Evolutionary conservation across 192 early-diverging fungal species (phyloP), one percentile per base, ranked within the genome.

Genomic region (Martensiomyces pterosporus): DNA sequence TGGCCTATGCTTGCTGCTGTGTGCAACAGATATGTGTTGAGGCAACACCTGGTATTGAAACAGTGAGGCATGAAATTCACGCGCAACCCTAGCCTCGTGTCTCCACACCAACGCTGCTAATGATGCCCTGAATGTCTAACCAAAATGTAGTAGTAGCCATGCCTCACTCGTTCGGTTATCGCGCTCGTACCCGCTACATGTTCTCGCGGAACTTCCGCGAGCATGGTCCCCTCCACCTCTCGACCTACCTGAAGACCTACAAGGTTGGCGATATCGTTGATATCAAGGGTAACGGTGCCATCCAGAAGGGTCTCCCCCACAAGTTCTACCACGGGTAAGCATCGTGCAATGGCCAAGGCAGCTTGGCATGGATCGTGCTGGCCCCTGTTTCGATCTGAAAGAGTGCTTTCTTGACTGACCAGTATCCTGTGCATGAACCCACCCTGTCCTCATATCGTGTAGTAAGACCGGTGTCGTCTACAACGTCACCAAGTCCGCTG

Each of bases 231-330:
- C 84, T 97, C 76, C 81, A 81, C 64, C 82, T 97, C 65, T 94
- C 93, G 67, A 98, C 93, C 76, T 98, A 97, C 86, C 74, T 98
- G 67, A 92, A 90, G 82, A 89, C 76, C 75, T 98, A 94, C 91
- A 94, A 94, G 84, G 90, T 95, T 44, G 96, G 96, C 46, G 96
- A 98, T 75, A 94, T 98, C 55, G 95, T 98, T 52, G 95, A 98
- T 79, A 92, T 98, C 82, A 95, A 94, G 87, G 94, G 90, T 52
- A 93, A 97, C 82, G 93, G 89, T 79, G 93, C 96, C 60, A 77
- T 96, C 76, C 96, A 98, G 81, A 94, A 94, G 87, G 96, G 96
- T 79, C 89, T 98, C 88, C 96, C 96, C 63, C 96, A 98, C 91
- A 98, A 97, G 87, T 98, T 87, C 87, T 98, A 98, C 87, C 96